Base-by-base conservation (phyloP, 192 early-diverging fungal genomes). In the Helicostylum pulchrum region DNA sequence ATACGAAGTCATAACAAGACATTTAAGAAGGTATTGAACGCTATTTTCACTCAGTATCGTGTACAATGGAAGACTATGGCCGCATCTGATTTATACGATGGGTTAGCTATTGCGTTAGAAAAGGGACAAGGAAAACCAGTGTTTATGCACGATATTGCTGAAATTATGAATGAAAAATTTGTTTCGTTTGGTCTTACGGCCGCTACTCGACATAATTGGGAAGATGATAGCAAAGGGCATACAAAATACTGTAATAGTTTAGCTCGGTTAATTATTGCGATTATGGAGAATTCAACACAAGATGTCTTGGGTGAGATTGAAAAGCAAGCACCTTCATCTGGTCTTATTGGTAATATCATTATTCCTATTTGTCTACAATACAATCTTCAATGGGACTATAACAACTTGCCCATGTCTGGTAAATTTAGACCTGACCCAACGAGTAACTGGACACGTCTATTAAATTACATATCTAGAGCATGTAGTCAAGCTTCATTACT, bases 351-450 rank as follows among this genome's bases (percentile, higher is more conserved):
- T 3, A 72, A 76, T 21, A 71, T 85, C 49, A 48, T 85, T 0
- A 74, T 81, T 21, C 83, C 83, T 0, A 70, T 81, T 46, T 79
- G 77, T 20, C 62, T 83, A 14, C 76, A 80, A 31, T 83, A 78
- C 58, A 71, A 77, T 51, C 64, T 73, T 1, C 30, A 66, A 14
- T 56, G 58, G 31, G 66, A 64, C 9, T 60, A 47, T 53, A 61
- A 34, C n/a, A 30, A 61, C 39, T 15, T 51, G n/a, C 2, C 17
- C 11, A 45, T 45, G 4, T 17, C 48, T 42, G 12, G 47, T 5
- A 31, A 44, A 20, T 53, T 21, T 17, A 5, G 61, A 20, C 26
- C 34, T 9, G 64, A 68, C 36, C 61, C 64, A 7, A 60, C 68
- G 11, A 47, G 43, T 42, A 57, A 51, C 8, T 76, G 74, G 74